Base-by-base conservation (phyloP, 139 green algal genomes). In the Gonium pectorale region DNA sequence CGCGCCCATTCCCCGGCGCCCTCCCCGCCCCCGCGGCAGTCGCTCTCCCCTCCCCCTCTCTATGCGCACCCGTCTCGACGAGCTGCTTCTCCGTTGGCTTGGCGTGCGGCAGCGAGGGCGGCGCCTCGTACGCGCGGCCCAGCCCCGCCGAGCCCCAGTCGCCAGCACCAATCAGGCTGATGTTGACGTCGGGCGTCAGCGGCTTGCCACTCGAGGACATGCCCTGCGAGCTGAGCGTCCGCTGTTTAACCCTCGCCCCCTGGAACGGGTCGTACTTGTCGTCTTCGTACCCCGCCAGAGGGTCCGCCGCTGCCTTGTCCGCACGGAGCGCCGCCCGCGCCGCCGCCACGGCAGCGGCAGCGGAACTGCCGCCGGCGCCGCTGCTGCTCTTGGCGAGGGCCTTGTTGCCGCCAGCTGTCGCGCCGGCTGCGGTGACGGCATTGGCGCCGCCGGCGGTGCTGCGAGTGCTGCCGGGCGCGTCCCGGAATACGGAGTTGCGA, bases 121-220 rank as follows among this genome's bases (percentile, higher is more conserved):
- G 82, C 71, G 67, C 64, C 49, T 72, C 66, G 60, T 67, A 77
- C 19, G 31, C 27, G 29, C 41, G 52, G 6, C 63, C 83, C 5
- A 31, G 9, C 11, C 73, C 73, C 21, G 73, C 38, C 22, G 17
- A 11, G 15, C 84, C 84, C 84, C 84, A 88, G 56, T 88, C 84
- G 15, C 52, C 26, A 0, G 84, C 84, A 11, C 19, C 27, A 24
- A 70, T 40, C 5, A 81, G 52, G 2, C 44, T 56, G 6, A 82
- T 21, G 67, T 88, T 88, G 33, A 67, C 41, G 33, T 88, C 84
- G 0, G 83, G 83, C 27, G 83, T 69, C 24, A n/a, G n/a, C n/a
- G n/a, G n/a, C n/a, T n/a, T n/a, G n/a, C n/a, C n/a, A n/a, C n/a
- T n/a, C n/a, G n/a, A n/a, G n/a, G n/a, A n/a, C n/a, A n/a, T n/a